Evolutionary conservation across 78 protist species (phyloP), one percentile per base, ranked within the genome.

Genomic region (Dictyostelium intermedium): DNA sequence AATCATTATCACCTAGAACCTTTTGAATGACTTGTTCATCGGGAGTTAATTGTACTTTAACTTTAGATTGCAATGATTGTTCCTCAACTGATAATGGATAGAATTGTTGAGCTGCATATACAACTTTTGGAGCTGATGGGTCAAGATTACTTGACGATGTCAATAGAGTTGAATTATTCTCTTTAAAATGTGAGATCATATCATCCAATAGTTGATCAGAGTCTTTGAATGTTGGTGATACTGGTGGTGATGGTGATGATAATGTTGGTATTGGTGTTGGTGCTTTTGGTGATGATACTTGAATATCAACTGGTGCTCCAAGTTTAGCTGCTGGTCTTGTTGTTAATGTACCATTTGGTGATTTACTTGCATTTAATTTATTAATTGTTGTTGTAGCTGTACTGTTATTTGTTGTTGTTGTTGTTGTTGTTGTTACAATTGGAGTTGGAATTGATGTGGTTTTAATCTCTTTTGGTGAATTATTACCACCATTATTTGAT

Each of bases 251-350:
- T 14, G 80, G 83, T 47, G 82, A 50, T 20, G 87, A 81, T 14
- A 70, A 79, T 16, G 94, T 89, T 43, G 94, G 74, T 23, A 81
- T 89, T 20, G 94, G 94, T 70, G 94, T 89, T 41, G 94, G 94
- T 63, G 81, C 82, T 50, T 89, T 89, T 20, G 94, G 94, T 70
- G 94, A 63, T 80, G 87, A 47, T 27, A 89, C 47, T 27, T 69
- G 81, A 47, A 89, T 80, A 56, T 89, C 94, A 2, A 89, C 94
- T 18, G 94, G 87, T 43, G 85, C 87, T 43, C 56, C 56, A 5
- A 89, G 30, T 47, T 89, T 89, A 14, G 87, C 10, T 9, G 87
- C 94, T 69, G 87, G 85, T 45, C 85, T 41, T 5, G 72, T 78
- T 56, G 92, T 77, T 7, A 50, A 35, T 13, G 80, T 89, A 32